Conservation (phyloP, 148 eudicot species). For the Nepenthes gracilis region DNA sequence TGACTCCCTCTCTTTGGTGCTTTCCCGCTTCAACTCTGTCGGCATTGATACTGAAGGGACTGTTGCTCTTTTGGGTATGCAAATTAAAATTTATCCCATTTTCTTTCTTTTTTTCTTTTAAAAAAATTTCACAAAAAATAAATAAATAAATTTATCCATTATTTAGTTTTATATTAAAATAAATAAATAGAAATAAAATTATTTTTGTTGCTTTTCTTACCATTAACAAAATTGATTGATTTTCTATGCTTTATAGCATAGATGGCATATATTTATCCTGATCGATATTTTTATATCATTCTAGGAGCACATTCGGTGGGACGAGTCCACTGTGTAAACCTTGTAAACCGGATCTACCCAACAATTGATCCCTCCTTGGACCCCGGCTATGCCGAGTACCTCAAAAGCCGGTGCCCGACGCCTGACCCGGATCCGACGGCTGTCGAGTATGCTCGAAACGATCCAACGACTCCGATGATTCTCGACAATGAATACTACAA, state of each 20-base stretch:
- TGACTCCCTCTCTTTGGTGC: conserved; percentile 38
- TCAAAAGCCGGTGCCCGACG: conserved; percentile 54
- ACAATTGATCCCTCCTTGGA: conserved; percentile 54
- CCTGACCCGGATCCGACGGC: conserved; percentile 37
- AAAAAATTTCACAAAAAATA: not conserved
- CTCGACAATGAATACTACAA: conserved; percentile 66
- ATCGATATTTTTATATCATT: too few relatives aligned
- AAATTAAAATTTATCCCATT: too few relatives aligned
- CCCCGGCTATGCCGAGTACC: conserved; percentile 43
- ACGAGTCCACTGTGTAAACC: conserved; percentile 55
- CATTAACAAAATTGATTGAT: too few relatives aligned
- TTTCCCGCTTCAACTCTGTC: conserved; percentile 43
- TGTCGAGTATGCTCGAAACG: conserved; percentile 44
- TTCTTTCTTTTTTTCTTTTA: not conserved
- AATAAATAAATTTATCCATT: not conserved
- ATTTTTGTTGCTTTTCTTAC: too few relatives aligned
- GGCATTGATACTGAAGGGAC: conserved; percentile 59
- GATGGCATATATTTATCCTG: too few relatives aligned
- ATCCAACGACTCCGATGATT: conserved; percentile 53
- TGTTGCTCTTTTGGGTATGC: conserved; percentile 67
- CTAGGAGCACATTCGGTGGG: conserved; percentile 89
- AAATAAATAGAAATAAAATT: too few relatives aligned
- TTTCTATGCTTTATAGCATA: too few relatives aligned
- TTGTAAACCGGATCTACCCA: conserved; percentile 66
- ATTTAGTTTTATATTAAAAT: not conserved